These are phyloP conservation scores for Hyaloperonospora brassicae DNA, from an alignment of 352 stramenopile species.

Conservation along the genomic window DNA sequence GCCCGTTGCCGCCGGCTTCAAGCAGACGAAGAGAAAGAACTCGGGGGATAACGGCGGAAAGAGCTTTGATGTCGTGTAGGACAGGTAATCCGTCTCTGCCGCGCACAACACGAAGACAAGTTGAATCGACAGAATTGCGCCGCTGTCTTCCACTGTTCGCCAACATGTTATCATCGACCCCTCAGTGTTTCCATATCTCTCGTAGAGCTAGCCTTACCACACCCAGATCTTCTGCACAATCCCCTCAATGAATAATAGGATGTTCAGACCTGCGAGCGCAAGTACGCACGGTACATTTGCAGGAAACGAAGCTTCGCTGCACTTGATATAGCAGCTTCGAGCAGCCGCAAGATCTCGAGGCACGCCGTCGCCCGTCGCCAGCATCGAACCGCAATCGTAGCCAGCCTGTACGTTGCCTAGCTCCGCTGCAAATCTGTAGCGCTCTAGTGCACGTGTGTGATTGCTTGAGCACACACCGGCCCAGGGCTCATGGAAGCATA, in stretches of 20 bases:
- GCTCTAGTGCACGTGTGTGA: conserved; percentile 39
- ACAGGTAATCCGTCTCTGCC: conserved; percentile 9
- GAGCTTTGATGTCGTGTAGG: conserved; percentile 57
- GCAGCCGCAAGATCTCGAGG: conserved; percentile 31
- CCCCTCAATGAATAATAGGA: conserved; percentile 10
- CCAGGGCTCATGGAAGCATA: conserved; percentile 62
- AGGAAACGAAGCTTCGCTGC: conserved; percentile 44
- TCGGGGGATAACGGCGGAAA: conserved; percentile 57
- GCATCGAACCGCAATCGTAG: conserved; percentile 58
- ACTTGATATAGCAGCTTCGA: conserved; percentile 45
- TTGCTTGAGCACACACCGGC: conserved; percentile 44
- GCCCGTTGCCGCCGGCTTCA: conserved; percentile 33
- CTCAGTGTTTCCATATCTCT: not conserved
- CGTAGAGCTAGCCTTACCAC: not conserved
- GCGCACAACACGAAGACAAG: conserved; percentile 11
- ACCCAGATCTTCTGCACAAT: conserved; percentile 4
- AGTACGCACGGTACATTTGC: conserved; percentile 54
- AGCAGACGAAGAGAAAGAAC: conserved; percentile 51
- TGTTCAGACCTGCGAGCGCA: conserved; percentile 31
- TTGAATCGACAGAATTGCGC: conserved; percentile 21
- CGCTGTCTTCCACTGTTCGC: conserved; percentile 5
- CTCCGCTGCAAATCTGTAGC: conserved; percentile 40
- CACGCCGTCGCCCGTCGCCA: conserved; percentile 42
- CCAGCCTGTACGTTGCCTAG: conserved; percentile 56
- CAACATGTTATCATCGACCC: conserved; percentile 9